phyloP scores from a whole-genome alignment of 257 asterid species.

The Lantana camara region DNA sequence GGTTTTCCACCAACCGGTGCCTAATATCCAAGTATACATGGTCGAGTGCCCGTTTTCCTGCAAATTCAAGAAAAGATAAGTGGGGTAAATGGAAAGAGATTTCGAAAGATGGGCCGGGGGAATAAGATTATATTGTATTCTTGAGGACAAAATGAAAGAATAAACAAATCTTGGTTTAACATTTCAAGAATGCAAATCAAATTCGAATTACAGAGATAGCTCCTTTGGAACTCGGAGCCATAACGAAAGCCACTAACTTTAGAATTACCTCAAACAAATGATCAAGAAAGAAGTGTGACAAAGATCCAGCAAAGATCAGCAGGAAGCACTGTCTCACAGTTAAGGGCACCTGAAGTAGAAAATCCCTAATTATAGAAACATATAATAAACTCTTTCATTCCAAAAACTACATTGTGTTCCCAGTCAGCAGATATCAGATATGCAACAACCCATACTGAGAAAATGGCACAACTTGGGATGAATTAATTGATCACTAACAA shows the following conservation, averaged over 20 bases:
- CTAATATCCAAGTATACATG: constrained; percentile 82
- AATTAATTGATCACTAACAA: neutral
- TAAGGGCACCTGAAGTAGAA: constrained; percentile 59
- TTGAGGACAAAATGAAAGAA: neutral
- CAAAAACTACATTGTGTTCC: neutral
- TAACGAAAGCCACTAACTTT: neutral
- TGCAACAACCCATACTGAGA: no score
- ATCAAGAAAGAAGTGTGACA: constrained; percentile 91
- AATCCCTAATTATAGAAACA: constrained; percentile 24
- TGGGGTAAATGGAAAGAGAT: neutral
- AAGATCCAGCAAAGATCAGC: constrained; percentile 78
- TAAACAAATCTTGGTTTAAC: neutral
- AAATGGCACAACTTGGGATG: no score
- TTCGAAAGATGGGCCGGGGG: neutral
- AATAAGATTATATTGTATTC: neutral
- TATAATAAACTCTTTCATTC: neutral
- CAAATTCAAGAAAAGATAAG: constrained; percentile 17
- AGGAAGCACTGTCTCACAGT: constrained; percentile 70
- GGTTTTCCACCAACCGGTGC: constrained; percentile 94
- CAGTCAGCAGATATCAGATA: no score
- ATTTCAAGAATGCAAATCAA: neutral
- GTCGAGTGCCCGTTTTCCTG: constrained; percentile 90
- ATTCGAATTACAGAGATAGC: no score
- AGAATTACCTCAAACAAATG: constrained; percentile 82
- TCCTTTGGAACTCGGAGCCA: neutral